Conservation (phyloP, 306 rosid species). For the Datisca glomerata region DNA sequence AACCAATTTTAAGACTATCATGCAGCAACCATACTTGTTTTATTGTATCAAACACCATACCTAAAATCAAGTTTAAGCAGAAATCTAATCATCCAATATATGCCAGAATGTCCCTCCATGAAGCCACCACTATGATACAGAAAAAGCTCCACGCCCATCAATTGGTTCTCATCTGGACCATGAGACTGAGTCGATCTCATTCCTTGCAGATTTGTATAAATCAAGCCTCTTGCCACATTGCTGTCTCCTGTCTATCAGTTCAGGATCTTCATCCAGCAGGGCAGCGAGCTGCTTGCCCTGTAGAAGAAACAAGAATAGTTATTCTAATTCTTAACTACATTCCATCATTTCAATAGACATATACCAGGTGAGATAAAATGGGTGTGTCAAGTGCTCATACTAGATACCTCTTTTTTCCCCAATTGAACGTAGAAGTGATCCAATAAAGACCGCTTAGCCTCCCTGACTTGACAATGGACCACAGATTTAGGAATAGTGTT, state of each 20-base stretch:
- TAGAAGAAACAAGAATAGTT: slow-evolving; percentile 7
- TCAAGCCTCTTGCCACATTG: slow-evolving; percentile 39
- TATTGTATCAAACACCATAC: too few relatives aligned
- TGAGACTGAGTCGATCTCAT: slow-evolving; percentile 38
- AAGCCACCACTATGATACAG: too few relatives aligned
- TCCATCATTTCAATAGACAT: background rate
- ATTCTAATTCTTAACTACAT: background rate
- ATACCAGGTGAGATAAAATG: background rate
- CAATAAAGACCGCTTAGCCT: slow-evolving; percentile 37
- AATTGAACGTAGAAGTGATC: slow-evolving; percentile 32
- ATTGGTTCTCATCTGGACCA: slow-evolving; percentile 23
- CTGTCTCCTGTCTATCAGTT: slow-evolving; percentile 28
- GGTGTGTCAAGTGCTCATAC: background rate
- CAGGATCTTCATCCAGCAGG: slow-evolving; percentile 33
- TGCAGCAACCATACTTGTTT: too few relatives aligned
- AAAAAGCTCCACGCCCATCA: too few relatives aligned
- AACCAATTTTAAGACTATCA: too few relatives aligned
- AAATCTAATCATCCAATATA: background rate
- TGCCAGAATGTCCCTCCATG: too few relatives aligned
- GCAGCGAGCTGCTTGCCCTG: slow-evolving; percentile 27
- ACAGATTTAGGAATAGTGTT: slow-evolving; percentile 38
- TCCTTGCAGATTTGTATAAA: slow-evolving; percentile 38
- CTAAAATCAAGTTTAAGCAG: too few relatives aligned
- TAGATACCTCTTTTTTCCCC: slow-evolving; percentile 31
- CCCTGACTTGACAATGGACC: slow-evolving; percentile 48